Base-by-base conservation (phyloP, 495 filamentous ascomycete species). In the Podospora anserina region DNA sequence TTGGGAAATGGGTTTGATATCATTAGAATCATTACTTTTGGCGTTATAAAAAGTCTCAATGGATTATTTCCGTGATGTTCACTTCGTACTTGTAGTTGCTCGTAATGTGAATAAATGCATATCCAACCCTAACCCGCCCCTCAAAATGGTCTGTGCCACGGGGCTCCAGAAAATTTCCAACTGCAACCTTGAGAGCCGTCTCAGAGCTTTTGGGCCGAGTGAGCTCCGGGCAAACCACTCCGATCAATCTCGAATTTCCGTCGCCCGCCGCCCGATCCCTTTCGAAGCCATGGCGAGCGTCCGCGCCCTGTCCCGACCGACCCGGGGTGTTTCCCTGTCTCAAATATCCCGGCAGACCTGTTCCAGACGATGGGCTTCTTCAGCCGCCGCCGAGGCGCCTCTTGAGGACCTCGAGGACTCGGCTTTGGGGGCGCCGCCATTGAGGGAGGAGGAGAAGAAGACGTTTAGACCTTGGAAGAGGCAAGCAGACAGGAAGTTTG, bases 321-420 rank as follows among this genome's bases (percentile, higher is more conserved):
- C 70, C 56, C 68, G 75, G 11, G 67, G 70, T 61, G 72, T 78
- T n/a, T 72, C 69, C 15, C 65, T 77, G 27, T 71, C 70, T 32
- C 74, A 69, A 69, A 44, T 74, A 72, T 30, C 66, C 44, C 73
- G 72, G 57, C 71, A 67, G 30, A 63, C 71, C 19, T 68, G 69
- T 39, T 27, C 75, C 63, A 76, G 70, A 66, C 72, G 80, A 78
- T 76, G 73, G 66, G 74, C 76, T 69, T 81, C 80, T 27, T 78
- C 81, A 49, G 74, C 77, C 57, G 74, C 77, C 58, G 67, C 39
- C 28, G 61, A 69, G 39, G 61, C 49, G 57, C 23, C 68, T n/a
- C 73, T 79, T 61, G 60, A 63, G 64, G 81, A 82, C 61, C 76
- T 83, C 64, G 82, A 82, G 66, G 70, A 77, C 30, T 79, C 81